These are phyloP conservation scores for Zoysia matrella DNA, from an alignment of 202 grass and related monocot genomes.

Conservation along the genomic window DNA sequence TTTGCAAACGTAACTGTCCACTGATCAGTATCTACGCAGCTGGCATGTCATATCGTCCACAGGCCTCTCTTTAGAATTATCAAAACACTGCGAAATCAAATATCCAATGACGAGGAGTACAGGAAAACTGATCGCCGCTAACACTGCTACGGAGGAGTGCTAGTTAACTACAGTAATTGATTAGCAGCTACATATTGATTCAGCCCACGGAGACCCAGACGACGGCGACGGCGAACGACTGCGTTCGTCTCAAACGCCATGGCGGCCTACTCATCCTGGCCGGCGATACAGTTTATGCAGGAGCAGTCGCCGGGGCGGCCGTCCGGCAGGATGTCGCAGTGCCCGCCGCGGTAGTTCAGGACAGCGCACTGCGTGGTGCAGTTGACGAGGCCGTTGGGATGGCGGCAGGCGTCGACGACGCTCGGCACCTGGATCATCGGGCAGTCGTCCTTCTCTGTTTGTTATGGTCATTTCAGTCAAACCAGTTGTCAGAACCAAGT, in stretches of 20 bases:
- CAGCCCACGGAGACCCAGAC: background rate
- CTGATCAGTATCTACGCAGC: background rate
- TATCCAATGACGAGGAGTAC: background rate
- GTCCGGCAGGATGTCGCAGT: background rate
- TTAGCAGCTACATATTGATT: background rate
- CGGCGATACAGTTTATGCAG: background rate
- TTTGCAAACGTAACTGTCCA: background rate
- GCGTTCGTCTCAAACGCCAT: background rate
- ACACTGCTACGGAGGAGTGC: background rate
- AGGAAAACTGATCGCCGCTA: background rate
- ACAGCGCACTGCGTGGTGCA: background rate
- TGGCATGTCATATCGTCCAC: background rate
- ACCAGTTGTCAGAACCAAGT: background rate
- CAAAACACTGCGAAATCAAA: background rate
- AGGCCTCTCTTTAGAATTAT: background rate
- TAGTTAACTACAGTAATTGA: background rate
- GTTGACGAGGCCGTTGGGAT: background rate
- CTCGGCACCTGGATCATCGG: background rate
- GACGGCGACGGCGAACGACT: background rate
- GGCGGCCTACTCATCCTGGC: background rate
- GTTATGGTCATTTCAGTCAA: background rate
- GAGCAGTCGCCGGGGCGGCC: slow-evolving; percentile 25
- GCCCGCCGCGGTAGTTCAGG: background rate
- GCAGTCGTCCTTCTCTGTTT: background rate
- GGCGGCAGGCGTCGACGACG: slow-evolving; percentile 2